phyloP scores from a whole-genome alignment of 169 alveolate genomes.

The Eimeria tenella region DNA sequence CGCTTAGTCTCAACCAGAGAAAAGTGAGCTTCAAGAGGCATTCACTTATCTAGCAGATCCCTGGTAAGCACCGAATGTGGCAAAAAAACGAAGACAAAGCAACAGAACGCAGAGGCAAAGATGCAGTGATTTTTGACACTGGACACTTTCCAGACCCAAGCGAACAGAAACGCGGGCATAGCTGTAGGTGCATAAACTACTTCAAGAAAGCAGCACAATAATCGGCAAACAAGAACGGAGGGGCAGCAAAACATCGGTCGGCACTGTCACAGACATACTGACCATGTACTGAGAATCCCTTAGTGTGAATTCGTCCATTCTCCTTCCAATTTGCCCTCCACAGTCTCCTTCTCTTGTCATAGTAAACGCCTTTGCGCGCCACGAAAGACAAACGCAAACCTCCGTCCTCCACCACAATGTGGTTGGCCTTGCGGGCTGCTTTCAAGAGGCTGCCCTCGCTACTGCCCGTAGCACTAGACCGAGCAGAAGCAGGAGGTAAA shows the following conservation, averaged over 20 bases:
- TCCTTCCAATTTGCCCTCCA: slow-evolving; percentile 87
- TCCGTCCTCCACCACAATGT: slow-evolving; percentile 35
- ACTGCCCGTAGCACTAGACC: too few relatives aligned
- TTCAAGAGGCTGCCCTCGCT: too few relatives aligned
- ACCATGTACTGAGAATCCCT: slow-evolving; percentile 80
- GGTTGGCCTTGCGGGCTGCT: not conserved
- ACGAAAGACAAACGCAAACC: slow-evolving; percentile 45
- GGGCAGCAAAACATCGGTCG: not conserved
- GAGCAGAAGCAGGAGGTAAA: too few relatives aligned
- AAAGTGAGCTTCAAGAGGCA: too few relatives aligned
- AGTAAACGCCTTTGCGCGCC: slow-evolving; percentile 82
- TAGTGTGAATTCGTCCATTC: slow-evolving; percentile 83
- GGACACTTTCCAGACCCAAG: too few relatives aligned
- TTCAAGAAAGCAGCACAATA: not conserved
- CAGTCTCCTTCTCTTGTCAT: slow-evolving; percentile 80
- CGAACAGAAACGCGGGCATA: not conserved
- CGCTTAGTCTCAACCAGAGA: too few relatives aligned
- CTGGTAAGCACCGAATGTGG: too few relatives aligned
- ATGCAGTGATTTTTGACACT: too few relatives aligned
- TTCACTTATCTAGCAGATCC: too few relatives aligned
- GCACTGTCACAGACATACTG: not conserved
- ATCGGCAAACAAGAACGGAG: not conserved
- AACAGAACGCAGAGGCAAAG: not conserved
- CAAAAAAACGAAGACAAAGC: not conserved
- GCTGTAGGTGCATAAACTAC: not conserved